Base-by-base conservation (phyloP, 2,329 filamentous ascomycete species). In the Venturia asperata region DNA sequence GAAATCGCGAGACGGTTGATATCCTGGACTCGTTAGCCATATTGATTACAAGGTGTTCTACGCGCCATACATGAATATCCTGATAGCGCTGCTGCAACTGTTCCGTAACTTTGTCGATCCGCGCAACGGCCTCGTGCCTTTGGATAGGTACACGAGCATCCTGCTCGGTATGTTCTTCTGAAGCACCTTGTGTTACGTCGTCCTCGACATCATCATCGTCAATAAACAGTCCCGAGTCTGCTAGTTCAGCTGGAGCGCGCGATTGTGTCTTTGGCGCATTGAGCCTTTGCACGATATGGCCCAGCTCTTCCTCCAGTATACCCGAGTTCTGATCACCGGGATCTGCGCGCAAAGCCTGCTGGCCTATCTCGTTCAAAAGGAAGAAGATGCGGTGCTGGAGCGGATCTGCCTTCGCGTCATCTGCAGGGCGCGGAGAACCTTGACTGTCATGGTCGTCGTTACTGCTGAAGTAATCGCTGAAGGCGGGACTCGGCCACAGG, bases 311-410 rank as follows among this genome's bases (percentile, higher is more conserved):
- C 47, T 61, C 60, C 27, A 72, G 64, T 3, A 65, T 63, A 3
- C 60, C 61, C 13, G 65, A 34, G 2, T 56, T 62, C 17, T 68
- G 55, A 6, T 60, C 63, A 13, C 58, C 65, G 1, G 63, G 63
- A 4, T 70, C 69, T 24, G 70, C 68, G 65, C 72, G 72, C 67
- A 75, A 70, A 30, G 78, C 68, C 43, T 72, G 70, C 62, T 72
- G 70, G 65, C 74, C 75, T 60, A 78, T 70, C 56, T 71, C 72
- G 66, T 72, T 71, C 61, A 78, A 69, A 19, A 75, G 73, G 64
- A 74, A 69, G n/a, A 78, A 69, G 47, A 78, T 66, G 21, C 21
- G 41, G 19, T 52, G 21, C 58, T 72, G 70, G 41, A 47, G 52
- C n/a, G 64, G 64, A 63, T 27, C 34, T 11, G 34, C 34, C 62